Base-by-base conservation (phyloP, 495 filamentous ascomycete genomes). In the Hypoxylon fragiforme region DNA sequence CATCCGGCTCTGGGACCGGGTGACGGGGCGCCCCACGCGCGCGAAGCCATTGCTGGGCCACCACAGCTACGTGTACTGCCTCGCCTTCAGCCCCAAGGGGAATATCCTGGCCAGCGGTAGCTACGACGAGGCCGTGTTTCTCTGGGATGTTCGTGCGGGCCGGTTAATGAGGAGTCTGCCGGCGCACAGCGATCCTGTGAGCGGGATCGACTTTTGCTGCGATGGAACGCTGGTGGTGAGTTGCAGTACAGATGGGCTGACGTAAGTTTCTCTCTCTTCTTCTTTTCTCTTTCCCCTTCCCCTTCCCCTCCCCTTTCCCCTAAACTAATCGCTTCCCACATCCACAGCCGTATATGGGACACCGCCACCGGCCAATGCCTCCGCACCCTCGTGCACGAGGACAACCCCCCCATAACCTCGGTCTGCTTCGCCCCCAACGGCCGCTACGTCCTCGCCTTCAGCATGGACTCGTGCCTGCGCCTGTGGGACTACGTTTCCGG, bases 381-480 rank as follows among this genome's bases (percentile, higher is more conserved):
- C 9, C 84, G 90, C 20, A 98, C 94, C 0, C 77, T 98, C 4
- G 90, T 98, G 3, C 90, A 97, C 77, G 94, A 97, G 72, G 95
- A 97, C 70, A 95, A 95, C 68, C 89, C 91, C 1, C 84, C 91
- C 7, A 90, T 96, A 0, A 89, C 88, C n/a, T 85, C 83, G 30
- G 94, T 96, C 22, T 85, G 86, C 58, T 98, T 97, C 72, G 87
- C 86, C 31, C 94, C 95, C 2, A 98, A 98, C 64, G 91, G 94
- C 16, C 89, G 88, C 40, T 96, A 87, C 70, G 85, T 97, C 16
- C 78, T 97, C 3, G 94, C 94, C 11, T 96, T 89, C 73, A 94
- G 88, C 50, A 80, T 97, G 69, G 94, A 98, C 71, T 87, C 82
- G 40, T 92, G 88, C 59, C 80, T 98, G 7, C 84, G 94, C 11